Evolutionary conservation across 805 yeast genomes (phyloP), one percentile per base, ranked within the genome.

Genomic region (Candida hispaniensis): DNA sequence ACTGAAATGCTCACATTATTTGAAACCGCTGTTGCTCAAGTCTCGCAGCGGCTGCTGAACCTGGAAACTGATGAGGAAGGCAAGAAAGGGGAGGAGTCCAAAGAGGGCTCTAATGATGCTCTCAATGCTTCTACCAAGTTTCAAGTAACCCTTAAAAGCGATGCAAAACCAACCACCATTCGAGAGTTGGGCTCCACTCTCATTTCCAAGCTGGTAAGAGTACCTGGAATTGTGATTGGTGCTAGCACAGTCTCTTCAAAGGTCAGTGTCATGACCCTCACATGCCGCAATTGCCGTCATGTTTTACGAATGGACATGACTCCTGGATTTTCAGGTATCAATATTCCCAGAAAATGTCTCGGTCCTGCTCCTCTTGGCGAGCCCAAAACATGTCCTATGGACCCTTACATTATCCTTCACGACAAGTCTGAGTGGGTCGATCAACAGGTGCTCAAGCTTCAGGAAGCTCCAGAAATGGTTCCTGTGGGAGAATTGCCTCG

Each of bases 401-500:
- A 88, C 48, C 98, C 99, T 2, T 91, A 85, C 50, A 71, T 81
- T 21, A 80, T 91, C 41, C 85, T 82, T 18, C 98, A 91, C 58
- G 97, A 91, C 54, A 80, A 82, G 51, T 83, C 95, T 2, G 64
- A 71, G n/a, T 91, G 86, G 56, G 77, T 91, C 36, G 97, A 91
- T 59, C 97, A 93, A 55, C 99, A 91, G 59, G 75, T 79, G 18
- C 67, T 91, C 50, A 91, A 91, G 56, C 66, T 91, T 39, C 99
- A 91, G 57, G 98, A 91, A 55, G 68, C 91, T n/a, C 96, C 97
- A 8, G 99, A 91, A 55, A 81, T 81, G 77, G 96, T 91, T 2
- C 99, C 98, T 1, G 94, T 91, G 17, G 98, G 99, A 46, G 99
- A 91, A 60, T 78, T 91, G 83, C 99, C 99, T 6, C 73, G 99